Evolutionary conservation across 768 basidiomycete genomes (phyloP).

Genomic region (Russula vinacea): DNA sequence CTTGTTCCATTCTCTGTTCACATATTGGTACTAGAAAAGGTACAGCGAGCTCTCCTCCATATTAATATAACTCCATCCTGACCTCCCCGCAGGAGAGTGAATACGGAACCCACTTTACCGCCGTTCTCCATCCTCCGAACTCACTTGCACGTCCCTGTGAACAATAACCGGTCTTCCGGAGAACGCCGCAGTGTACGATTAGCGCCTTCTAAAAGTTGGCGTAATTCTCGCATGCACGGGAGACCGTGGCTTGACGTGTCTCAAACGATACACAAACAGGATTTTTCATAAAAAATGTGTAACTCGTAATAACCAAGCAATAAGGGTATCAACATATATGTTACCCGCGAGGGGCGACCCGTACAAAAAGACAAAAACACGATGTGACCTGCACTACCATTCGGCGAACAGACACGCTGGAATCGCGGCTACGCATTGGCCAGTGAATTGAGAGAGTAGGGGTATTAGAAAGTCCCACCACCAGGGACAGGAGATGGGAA

Average conservation of each 20-base stretch:
- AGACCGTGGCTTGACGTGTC: neutral
- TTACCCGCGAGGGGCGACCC: conserved; percentile 2
- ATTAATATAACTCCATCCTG: too few relatives aligned
- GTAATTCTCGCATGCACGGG: neutral
- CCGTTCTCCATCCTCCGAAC: too few relatives aligned
- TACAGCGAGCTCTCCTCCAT: too few relatives aligned
- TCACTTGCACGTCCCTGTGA: too few relatives aligned
- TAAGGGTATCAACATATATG: conserved; percentile 17
- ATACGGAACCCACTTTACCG: too few relatives aligned
- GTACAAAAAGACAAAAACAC: conserved; percentile 3
- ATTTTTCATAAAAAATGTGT: neutral
- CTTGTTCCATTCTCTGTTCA: too few relatives aligned
- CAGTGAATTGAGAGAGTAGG: neutral
- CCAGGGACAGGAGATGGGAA: neutral
- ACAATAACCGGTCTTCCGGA: too few relatives aligned
- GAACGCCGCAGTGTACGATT: too few relatives aligned
- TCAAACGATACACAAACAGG: neutral
- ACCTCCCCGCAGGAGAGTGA: too few relatives aligned
- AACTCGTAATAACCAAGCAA: neutral
- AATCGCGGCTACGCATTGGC: neutral
- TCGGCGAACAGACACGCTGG: conserved; percentile 14
- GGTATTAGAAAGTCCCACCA: neutral
- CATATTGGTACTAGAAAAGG: too few relatives aligned
- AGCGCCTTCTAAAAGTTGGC: too few relatives aligned
- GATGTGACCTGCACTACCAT: neutral